A percentile compares a stretch with the other conserved stretches of the same genome.
Conservation (phyloP, 345 rosid species). For the Lagerstroemia speciosa region DNA sequence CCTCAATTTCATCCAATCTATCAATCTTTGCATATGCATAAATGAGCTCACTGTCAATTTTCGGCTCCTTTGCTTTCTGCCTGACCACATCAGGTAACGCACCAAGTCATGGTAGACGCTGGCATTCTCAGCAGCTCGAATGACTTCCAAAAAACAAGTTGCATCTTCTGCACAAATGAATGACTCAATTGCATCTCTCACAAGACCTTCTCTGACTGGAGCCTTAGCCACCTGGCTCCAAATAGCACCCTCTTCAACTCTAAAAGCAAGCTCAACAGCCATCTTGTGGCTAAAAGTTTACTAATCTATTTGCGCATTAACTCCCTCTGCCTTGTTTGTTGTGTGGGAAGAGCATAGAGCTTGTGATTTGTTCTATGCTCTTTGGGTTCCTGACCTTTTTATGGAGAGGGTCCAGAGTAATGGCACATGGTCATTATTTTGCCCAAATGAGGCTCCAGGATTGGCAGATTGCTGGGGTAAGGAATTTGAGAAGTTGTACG, state of each 20-base stretch:
- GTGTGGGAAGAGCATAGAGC: conserved; percentile 79
- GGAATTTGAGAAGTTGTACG: conserved; percentile 62
- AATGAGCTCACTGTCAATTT: conserved; percentile 88
- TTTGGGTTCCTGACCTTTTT: conserved; percentile 90
- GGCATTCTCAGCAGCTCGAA: conserved; percentile 36
- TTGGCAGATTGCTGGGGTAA: conserved; percentile 85
- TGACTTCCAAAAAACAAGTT: conserved; percentile 38
- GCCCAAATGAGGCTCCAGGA: conserved; percentile 84
- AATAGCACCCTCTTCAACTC: conserved; percentile 94
- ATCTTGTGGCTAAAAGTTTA: background rate
- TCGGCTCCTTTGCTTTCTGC: conserved; percentile 89
- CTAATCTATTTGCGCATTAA: background rate
- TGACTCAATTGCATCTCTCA: conserved; percentile 93
- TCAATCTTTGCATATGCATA: conserved; percentile 98
- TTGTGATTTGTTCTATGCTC: conserved; percentile 73
- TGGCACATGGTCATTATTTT: conserved; percentile 76
- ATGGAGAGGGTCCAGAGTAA: conserved; percentile 79
- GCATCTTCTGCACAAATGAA: conserved; percentile 76
- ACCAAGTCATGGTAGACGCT: conserved; percentile 90
- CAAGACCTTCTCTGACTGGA: conserved; percentile 87
- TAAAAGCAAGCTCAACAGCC: conserved; percentile 92
- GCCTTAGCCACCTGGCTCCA: conserved; percentile 98
- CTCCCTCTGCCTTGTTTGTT: background rate
- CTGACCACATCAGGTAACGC: conserved; percentile 93
- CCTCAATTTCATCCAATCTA: conserved; percentile 83